Base-by-base conservation (phyloP, 2,329 filamentous ascomycete genomes). In the Colletotrichum sojae region DNA sequence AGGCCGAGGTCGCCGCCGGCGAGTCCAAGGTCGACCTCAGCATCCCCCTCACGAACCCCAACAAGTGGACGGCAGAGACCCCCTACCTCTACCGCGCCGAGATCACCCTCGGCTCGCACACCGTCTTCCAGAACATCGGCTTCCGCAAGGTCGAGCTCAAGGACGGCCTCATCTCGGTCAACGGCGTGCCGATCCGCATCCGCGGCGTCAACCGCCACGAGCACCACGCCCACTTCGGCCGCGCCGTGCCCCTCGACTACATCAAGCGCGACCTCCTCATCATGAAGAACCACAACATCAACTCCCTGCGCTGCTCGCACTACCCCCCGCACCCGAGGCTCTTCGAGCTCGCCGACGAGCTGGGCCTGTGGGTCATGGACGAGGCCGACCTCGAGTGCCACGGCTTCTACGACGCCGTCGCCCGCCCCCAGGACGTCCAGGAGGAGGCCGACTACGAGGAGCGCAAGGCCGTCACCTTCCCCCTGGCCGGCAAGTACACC, bases 241-340 rank as follows among this genome's bases (percentile, higher is more conserved):
- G 91, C 0, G 85, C 90, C 0, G 89, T 92, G 0, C 89, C 90
- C 0, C 77, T 87, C 6, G 87, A 90, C 2, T 91, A 87, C 65
- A 86, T 92, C 74, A 85, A 85, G 71, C 78, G 82, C 15, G 91
- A 93, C 71, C 81, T 93, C 1, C 73, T 90, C 2, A 80, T 89
- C 4, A 93, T 93, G 90, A 93, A 93, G 77, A 82, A 79, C 6
- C 86, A 92, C 81, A 93, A 93, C 73, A 85, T 93, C 79, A 93
- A 94, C 71, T 89, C 91, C 0, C 83, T 94, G 5, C 88, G 91
- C 0, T 90, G 88, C 59, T 90, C 87, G 1, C 91, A 94, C 75
- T 90, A 93, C 69, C 89, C 90, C 0, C 89, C 88, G n/a, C 85
- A 91, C 71, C 85, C 87, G 1, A 80, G 82, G 3, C 74, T 92